Base-by-base conservation (phyloP, 345 rosid genomes). In the Salix brachista region DNA sequence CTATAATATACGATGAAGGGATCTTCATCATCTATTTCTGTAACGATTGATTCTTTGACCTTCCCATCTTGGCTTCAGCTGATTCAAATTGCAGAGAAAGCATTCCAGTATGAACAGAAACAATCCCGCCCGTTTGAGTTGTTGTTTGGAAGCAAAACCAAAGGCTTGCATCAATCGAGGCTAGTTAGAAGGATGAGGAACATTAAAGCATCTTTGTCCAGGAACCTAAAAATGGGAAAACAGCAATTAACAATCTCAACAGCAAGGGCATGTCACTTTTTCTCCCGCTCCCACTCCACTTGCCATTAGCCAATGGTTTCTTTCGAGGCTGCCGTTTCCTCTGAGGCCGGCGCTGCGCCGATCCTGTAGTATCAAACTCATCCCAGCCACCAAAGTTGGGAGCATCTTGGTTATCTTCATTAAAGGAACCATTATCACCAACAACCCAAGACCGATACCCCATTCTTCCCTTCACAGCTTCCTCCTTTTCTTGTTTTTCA, bases 341-440 rank as follows among this genome's bases (percentile, higher is more conserved):
- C 44, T 19, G 71, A 74, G 80, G 66, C 17, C 77, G 54, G 28
- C 66, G 77, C 32, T 32, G 78, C 25, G 7, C 36, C 12, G 71
- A 69, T 64, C 62, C 84, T 64, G 71, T 68, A 67, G 72, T 64
- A 72, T 83, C 89, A 9, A 87, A 80, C 60, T 85, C 88, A n/a
- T 84, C 92, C 94, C 94, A 90, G 50, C 94, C 92, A 58, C 91
- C 92, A 82, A 85, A 85, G 64, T 60, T 26, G 2, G 80, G 36
- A 19, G 56, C 74, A n/a, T 56, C 80, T 44, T 77, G 67, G 21
- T 30, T 68, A 34, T 79, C 81, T 66, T 58, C 36, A 17, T 77
- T 71, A 34, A 48, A 71, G 4, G 86, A 77, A 74, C 72, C 82
- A 77, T 84, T 66, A 41, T 78, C 78, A 13, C 50, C 69, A 16